Base-by-base conservation (phyloP, 2,329 filamentous ascomycete genomes). In the Colletotrichum gloeosporioides region DNA sequence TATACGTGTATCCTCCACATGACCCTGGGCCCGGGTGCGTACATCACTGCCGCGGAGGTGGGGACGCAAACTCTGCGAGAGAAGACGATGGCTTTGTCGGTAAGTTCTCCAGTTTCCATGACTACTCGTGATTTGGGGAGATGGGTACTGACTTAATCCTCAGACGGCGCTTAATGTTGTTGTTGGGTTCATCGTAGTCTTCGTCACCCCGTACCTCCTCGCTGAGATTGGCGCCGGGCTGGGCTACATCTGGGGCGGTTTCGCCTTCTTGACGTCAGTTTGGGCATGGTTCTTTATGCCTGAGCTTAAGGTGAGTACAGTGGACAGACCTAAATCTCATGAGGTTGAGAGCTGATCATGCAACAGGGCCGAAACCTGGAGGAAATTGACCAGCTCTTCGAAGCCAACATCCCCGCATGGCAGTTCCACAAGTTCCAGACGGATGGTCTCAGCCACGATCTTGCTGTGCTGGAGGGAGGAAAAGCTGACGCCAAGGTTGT, bases 361-460 rank as follows among this genome's bases (percentile, higher is more conserved):
- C 1, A 8, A 22, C 13, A 55, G 53, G 53, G 53, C 22, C 53
- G 53, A 0, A 57, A 57, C 0, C 53, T 57, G 0, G 53, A 57
- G 0, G 53, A 57, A 57, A 57, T 57, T 7, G 53, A 57, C 15
- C 61, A 64, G 32, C 61, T 64, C 0, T 64, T 64, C 32, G 61
- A 57, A 0, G 53, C 53, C 53, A 57, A 57, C 1, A 29, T 64
- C 4, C 61, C 32, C 0, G 32, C 31, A 0, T 64, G 61, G 32
- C n/a, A 36, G 61, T 64, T 64, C 32, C 61, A 36, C 61, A 36
- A 36, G 18, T 64, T 64, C 25, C 53, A 64, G 61, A 64, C 32
- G 6, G 32, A 64, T 0, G 29, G 61, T 0, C 8, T 57, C 32
- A 39, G 61, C 2, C 61, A 64, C 25, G 61, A 36, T 25, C 18